phyloP scores from a whole-genome alignment of 148 eudicot genomes.

The Limonium bicolor region DNA sequence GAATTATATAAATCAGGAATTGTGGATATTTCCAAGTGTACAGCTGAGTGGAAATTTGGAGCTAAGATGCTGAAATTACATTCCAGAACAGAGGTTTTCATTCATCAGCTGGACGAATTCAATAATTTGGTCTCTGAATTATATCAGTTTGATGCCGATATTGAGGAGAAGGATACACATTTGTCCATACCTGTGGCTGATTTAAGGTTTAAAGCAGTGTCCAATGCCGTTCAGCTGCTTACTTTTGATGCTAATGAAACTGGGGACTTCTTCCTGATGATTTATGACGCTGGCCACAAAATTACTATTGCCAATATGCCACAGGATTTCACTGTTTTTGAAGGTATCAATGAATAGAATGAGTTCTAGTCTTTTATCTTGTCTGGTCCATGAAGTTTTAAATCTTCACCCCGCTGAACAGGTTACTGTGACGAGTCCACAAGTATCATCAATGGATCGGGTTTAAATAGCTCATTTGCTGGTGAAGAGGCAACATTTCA shows the following conservation, averaged over 20 bases:
- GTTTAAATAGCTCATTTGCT: slow-evolving; percentile 62
- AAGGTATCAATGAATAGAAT: slow-evolving; percentile 30
- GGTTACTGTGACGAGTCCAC: slow-evolving; percentile 63
- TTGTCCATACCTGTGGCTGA: slow-evolving; percentile 70
- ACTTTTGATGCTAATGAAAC: slow-evolving; percentile 65
- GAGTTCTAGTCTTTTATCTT: slow-evolving; percentile 1
- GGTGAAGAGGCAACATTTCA: slow-evolving; percentile 56
- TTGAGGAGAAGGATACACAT: slow-evolving; percentile 49
- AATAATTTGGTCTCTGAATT: slow-evolving; percentile 56
- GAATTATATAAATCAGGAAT: slow-evolving; percentile 29
- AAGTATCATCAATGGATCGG: slow-evolving; percentile 74
- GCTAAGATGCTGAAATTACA: slow-evolving; percentile 51
- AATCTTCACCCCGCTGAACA: slow-evolving; percentile 19
- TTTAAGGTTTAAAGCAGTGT: slow-evolving; percentile 29
- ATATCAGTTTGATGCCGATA: slow-evolving; percentile 66
- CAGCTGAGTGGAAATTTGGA: slow-evolving; percentile 32
- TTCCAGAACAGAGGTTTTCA: slow-evolving; percentile 43
- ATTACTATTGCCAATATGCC: slow-evolving; percentile 53
- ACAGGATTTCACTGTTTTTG: slow-evolving; percentile 47
- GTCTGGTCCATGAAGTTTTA: background rate
- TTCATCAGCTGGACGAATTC: slow-evolving; percentile 55
- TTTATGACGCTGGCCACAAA: slow-evolving; percentile 47
- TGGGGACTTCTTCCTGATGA: slow-evolving; percentile 57
- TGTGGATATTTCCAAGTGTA: slow-evolving; percentile 51
- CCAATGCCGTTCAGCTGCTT: slow-evolving; percentile 53